A percentile compares a stretch with the other conserved stretches of the same genome.
phyloP scores from a whole-genome alignment of 1,139 yeast species.

The Pneumocystis oryctolagi region DNA sequence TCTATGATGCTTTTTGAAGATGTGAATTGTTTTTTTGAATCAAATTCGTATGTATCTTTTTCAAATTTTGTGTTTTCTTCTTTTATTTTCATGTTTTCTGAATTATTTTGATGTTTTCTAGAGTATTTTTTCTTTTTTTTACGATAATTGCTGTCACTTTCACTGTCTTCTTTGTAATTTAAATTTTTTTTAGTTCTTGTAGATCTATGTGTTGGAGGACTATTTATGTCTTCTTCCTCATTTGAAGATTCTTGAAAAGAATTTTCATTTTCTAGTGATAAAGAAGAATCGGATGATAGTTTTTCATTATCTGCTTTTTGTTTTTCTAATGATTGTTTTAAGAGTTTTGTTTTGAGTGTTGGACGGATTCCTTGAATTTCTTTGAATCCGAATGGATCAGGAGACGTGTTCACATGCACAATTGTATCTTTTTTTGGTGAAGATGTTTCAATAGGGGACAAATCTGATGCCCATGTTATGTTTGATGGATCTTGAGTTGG shows the following conservation, averaged over 20 bases:
- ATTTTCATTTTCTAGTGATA: neutral
- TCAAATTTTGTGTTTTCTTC: neutral
- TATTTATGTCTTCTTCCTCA: neutral
- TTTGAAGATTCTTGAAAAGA: neutral
- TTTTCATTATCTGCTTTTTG: neutral
- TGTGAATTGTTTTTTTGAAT: neutral
- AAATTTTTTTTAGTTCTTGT: neutral
- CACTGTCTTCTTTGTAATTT: neutral
- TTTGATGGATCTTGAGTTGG: neutral
- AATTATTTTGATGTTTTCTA: neutral
- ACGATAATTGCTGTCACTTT: neutral
- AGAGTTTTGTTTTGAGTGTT: neutral
- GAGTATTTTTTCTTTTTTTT: neutral
- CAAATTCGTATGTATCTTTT: neutral
- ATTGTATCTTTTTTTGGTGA: neutral
- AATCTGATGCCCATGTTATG: neutral
- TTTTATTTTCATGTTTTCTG: neutral
- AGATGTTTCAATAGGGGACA: neutral
- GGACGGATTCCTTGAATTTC: neutral
- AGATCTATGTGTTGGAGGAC: neutral
- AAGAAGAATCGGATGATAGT: neutral
- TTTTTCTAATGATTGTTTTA: neutral
- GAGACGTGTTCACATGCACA: neutral
- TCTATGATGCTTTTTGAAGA: neutral
- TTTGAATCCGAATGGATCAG: neutral